Evolutionary conservation across 352 stramenopile species (phyloP), one percentile per base, ranked within the genome.

Genomic region (Globisporangium emineosum): DNA sequence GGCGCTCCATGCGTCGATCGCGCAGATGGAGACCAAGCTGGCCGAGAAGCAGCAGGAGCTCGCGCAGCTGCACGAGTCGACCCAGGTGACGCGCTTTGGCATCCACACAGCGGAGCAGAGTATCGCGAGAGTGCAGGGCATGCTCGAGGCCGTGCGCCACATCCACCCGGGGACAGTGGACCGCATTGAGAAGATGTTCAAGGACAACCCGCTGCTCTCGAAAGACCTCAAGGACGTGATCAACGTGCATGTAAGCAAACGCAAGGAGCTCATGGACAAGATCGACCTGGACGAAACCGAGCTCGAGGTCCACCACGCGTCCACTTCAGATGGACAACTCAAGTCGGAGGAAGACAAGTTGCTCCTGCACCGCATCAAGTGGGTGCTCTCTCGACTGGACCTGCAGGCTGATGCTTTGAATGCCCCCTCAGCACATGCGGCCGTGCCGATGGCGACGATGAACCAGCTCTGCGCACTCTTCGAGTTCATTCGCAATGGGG

Each of bases 101-200:
- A 71, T 91, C 23, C 85, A 94, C 63, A 75, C 76, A 30, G 81
- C 85, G 2, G 83, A 94, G 55, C 83, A 94, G 58, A 86, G 71
- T 58, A 86, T 94, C 53, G 81, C 76, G 45, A 66, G 85, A 0
- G 76, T 89, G 15, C 79, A 94, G 52, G 81, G 80, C 6, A 81
- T 92, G 72, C 71, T 92, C 21, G 82, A 94, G 55, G 80, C 81
- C 2, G 78, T 92, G 56, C 63, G 83, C 35, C 58, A 83, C 51
- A 62, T 92, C 30, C 85, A 94, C 60, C 85, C 81, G n/a, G 79
- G 80, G 2, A 89, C 83, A 10, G 72, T 91, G 10, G 71, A 76
- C 10, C 75, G 80, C 9, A 81, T 93, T 42, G 84, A 93, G 58
- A 80, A 71, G 25, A 80, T 89, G 72, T 89, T 84, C 64, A 71